These are phyloP conservation scores for Xylaria grammica DNA, from an alignment of 495 filamentous ascomycete genomes.

Conservation along the genomic window DNA sequence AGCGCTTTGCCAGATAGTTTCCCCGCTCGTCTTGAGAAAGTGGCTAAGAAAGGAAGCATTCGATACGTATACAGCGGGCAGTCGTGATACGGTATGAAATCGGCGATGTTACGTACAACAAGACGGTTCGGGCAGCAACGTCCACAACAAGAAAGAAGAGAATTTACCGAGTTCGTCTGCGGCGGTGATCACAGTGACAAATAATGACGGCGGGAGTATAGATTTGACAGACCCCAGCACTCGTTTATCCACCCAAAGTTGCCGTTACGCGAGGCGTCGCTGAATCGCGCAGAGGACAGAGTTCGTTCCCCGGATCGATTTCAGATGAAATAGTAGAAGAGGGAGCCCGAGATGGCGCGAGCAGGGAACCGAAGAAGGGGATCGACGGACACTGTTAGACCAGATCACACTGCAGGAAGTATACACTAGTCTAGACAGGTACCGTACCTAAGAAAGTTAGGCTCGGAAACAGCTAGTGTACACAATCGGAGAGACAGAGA, in stretches of 20 bases:
- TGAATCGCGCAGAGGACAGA: not conserved
- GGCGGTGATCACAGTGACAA: not conserved
- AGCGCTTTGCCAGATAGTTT: not conserved
- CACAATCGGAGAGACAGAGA: no score
- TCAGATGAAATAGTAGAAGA: not conserved
- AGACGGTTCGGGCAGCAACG: not conserved
- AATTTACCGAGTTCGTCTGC: not conserved
- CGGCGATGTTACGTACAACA: constrained; percentile 3
- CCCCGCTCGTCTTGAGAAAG: not conserved
- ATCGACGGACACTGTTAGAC: not conserved
- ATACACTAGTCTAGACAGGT: no score
- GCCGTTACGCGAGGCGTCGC: not conserved
- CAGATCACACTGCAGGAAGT: not conserved
- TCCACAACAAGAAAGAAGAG: not conserved
- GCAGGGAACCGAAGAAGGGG: not conserved
- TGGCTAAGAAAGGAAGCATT: not conserved
- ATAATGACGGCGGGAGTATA: not conserved
- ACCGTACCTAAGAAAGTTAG: no score
- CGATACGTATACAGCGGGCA: not conserved
- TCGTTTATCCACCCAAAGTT: not conserved
- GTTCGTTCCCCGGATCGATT: not conserved
- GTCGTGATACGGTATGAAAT: not conserved
- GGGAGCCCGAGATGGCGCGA: not conserved
- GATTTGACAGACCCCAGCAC: not conserved
- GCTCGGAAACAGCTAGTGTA: no score